Evolutionary conservation across 495 filamentous ascomycete species (phyloP), one percentile per base, ranked within the genome.

Genomic region (Penicillium fimorum): DNA sequence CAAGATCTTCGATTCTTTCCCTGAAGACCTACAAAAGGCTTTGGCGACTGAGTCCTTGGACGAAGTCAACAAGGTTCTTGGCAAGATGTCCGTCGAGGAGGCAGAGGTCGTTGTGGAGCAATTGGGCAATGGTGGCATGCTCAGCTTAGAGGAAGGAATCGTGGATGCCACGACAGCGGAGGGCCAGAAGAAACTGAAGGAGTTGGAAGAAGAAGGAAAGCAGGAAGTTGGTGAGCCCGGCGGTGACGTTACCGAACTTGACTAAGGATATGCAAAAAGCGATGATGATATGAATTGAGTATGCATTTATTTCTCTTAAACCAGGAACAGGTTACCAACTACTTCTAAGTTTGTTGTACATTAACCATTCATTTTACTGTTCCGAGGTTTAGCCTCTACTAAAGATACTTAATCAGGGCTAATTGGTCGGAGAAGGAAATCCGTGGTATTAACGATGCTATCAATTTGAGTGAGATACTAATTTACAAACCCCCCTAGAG

Each of bases 91-190:
- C 55, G 91, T 97, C 0, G 87, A 88, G 40, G 93, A 97, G 56
- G 94, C 95, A 0, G 95, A 98, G 74, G 88, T 91, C 62, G 70
- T 97, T 20, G 92, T 98, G 43, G 88, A 83, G 60, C 82, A 89
- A 66, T 73, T 98, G 48, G 84, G 92, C 20, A 82, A 96, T 77
- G 89, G 91, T 6, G 91, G 89, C 17, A 94, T 97, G 83, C 76
- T 98, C 60, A 96, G 90, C 67, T 69, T 98, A 44, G 93, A 97
- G 68, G 83, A 92, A 60, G 85, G 93, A 33, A 90, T 98, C 49
- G 93, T 98, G 63, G 94, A 98, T 76, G 90, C 90, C 7, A 97
- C 93, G 22, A 98, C 94, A 0, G 90, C 93, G 58, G 92, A 96
- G 67, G 94, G 94, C 9, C 78, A 84, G 72, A 81, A 86, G 70